These are phyloP conservation scores for Schizophyllum commune DNA, from an alignment of 1,284 basidiomycete genomes.

Conservation along the genomic window DNA sequence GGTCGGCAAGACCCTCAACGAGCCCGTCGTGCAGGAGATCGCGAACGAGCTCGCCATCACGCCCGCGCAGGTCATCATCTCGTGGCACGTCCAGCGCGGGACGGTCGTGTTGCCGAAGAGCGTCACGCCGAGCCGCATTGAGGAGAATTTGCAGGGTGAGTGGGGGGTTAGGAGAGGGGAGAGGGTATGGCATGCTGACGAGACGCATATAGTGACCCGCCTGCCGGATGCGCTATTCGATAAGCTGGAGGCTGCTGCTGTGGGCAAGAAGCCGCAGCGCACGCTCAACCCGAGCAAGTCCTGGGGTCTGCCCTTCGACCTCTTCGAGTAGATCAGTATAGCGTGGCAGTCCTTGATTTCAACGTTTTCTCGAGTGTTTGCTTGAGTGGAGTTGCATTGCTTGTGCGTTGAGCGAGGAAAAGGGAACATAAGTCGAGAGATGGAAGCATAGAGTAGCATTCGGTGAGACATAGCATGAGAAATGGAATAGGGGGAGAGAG, in stretches of 20 bases:
- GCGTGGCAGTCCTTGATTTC: no score
- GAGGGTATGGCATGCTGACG: not conserved
- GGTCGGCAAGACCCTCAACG: conserved; percentile 44
- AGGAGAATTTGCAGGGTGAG: conserved; percentile 61
- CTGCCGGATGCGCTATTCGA: conserved; percentile 50
- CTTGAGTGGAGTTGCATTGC: no score
- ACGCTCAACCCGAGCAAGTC: conserved; percentile 51
- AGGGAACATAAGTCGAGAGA: no score
- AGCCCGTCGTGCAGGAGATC: conserved; percentile 53
- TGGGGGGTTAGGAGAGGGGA: conserved; percentile 1
- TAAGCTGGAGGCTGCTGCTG: conserved; percentile 52
- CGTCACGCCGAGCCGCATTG: conserved; percentile 64
- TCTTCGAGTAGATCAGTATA: conserved; percentile 55
- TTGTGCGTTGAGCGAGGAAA: no score
- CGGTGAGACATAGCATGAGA: no score
- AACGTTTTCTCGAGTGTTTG: no score
- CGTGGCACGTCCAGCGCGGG: conserved; percentile 76
- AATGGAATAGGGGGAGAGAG: no score
- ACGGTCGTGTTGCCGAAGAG: conserved; percentile 74
- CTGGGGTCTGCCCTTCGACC: conserved; percentile 57
- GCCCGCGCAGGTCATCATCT: conserved; percentile 73
- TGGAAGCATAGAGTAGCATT: no score
- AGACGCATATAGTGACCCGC: conserved; percentile 33
- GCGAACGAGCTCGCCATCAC: conserved; percentile 62
- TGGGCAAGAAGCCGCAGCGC: conserved; percentile 43